phyloP scores from a whole-genome alignment of 2,329 filamentous ascomycete species.

The Hyphodiscus sp. region DNA sequence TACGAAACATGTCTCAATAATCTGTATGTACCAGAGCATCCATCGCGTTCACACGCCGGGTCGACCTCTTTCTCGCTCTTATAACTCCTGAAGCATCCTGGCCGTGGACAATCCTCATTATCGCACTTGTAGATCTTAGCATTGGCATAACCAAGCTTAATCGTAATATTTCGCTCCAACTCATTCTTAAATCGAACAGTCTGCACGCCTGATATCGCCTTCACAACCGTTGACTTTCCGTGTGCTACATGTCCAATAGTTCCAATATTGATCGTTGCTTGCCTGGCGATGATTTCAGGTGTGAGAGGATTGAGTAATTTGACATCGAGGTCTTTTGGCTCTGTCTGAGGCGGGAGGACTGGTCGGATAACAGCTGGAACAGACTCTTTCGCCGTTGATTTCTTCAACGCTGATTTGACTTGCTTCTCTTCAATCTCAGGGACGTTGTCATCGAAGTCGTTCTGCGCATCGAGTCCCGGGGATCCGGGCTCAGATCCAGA shows the following conservation, averaged over 20 bases:
- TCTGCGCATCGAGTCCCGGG: slow-evolving; percentile 36
- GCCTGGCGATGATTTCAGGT: slow-evolving; percentile 92
- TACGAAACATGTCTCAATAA: slow-evolving; percentile 88
- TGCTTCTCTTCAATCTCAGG: slow-evolving; percentile 56
- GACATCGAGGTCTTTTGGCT: slow-evolving; percentile 83
- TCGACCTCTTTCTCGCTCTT: slow-evolving; percentile 99
- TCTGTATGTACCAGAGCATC: slow-evolving; percentile 81
- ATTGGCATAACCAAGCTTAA: slow-evolving; percentile 99
- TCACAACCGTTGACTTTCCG: slow-evolving; percentile 98
- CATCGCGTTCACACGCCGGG: slow-evolving; percentile 89
- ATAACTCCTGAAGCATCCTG: slow-evolving; percentile 93
- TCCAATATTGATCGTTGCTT: slow-evolving; percentile 98
- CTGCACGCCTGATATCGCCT: slow-evolving; percentile 98
- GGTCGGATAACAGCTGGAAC: slow-evolving; percentile 55
- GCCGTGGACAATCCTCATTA: slow-evolving; percentile 81
- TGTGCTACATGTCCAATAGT: slow-evolving; percentile 98
- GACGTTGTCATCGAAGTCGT: slow-evolving; percentile 49
- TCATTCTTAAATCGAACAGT: slow-evolving; percentile 99
- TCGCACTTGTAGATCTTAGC: slow-evolving; percentile 99
- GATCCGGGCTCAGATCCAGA: slow-evolving; percentile 53
- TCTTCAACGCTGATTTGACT: slow-evolving; percentile 83
- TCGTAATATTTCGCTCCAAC: slow-evolving; percentile 97
- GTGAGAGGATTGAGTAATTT: slow-evolving; percentile 75
- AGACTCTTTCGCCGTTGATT: slow-evolving; percentile 50
- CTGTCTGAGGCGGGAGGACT: slow-evolving; percentile 80